Evolutionary conservation across 2,329 filamentous ascomycete species (phyloP), one percentile per base, ranked within the genome.

Genomic region (Colletotrichum somersetense): DNA sequence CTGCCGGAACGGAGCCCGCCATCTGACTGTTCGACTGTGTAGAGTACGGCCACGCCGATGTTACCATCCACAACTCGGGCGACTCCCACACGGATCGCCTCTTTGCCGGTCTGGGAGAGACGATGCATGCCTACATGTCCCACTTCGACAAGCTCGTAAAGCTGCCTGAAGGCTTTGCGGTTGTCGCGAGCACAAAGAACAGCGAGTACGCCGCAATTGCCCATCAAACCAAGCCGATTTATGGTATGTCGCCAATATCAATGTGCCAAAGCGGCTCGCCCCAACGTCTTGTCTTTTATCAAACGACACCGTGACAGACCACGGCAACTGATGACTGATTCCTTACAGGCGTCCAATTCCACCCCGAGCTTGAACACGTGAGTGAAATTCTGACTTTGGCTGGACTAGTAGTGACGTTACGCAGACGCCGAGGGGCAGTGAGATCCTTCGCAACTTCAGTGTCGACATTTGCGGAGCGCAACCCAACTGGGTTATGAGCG

Each of bases 111-210:
- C 79, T 97, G 14, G 92, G 66, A 33, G 91, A 93, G 73, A 84
- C 89, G 63, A 86, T 93, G 77, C 87, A 92, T 71, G 85, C 93
- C 18, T 96, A 89, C 88, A 98, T 98, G 95, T 93, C 89, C 75
- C 96, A 98, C 80, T 91, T 91, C 71, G 95, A 98, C 83, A 97
- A 97, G 86, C 88, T 98, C 14, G 88, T 87, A 50, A 84, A 88
- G 67, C 85, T 97, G 50, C 95, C 95, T 11, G 85, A 91, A 46
- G 89, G 87, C 52, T 97, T 97, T 80, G 83, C 89, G 72, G 90
- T 87, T 20, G 89, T 97, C 76, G 95, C 93, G 62, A 91, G 87
- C 5, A 96, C 94, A 2, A 79, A 85, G 62, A 97, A 96, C 83
- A 91, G 93, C 0, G 89, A 91, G 33, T 97, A 89, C 76, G 95